Evolutionary conservation across 2,329 filamentous ascomycete species (phyloP), one percentile per base, ranked within the genome.

Genomic region (Neonectria sp.): DNA sequence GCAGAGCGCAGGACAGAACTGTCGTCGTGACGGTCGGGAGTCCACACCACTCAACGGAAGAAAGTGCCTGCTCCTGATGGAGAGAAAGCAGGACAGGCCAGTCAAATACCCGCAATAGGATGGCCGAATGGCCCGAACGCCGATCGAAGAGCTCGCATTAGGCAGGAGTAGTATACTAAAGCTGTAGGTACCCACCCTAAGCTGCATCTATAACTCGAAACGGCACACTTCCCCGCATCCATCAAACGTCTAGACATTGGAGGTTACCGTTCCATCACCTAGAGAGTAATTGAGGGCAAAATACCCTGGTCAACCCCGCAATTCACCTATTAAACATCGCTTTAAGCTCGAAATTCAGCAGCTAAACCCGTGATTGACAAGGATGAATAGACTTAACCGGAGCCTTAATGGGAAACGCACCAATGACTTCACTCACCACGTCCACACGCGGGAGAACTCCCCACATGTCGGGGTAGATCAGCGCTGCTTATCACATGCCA

Each of bases 221-320:
- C 9, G 45, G 52, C 17, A 56, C 8, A 15, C 33, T 57, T 63
- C 60, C 60, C 60, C 60, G 53, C 60, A 63, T 56, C 29, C 45
- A 63, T 63, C 56, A 45, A 52, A 29, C 5, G 21, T 57, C 46
- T 43, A 51, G 45, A 51, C 59, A 46, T 62, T 15, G 46, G 13
- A 52, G 52, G 31, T 31, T 57, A 57, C 43, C 9, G 17, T 24
- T 51, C 52, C 31, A 43, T 63, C 33, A 21, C 60, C 52, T 24
- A 49, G 60, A 49, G 6, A 31, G 60, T 63, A 6, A 51, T 35
- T 31, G 25, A n/a, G 24, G 4, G 9, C 60, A 56, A 58, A 64
- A 31, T 21, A 64, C 55, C 61, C 61, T 55, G 21, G 61, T 55
- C 48, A 64, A 46, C 55, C 48, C 61, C 55, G 55, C 55, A 64